phyloP scores from a whole-genome alignment of 1,139 yeast species.

The Taphrina communis region DNA sequence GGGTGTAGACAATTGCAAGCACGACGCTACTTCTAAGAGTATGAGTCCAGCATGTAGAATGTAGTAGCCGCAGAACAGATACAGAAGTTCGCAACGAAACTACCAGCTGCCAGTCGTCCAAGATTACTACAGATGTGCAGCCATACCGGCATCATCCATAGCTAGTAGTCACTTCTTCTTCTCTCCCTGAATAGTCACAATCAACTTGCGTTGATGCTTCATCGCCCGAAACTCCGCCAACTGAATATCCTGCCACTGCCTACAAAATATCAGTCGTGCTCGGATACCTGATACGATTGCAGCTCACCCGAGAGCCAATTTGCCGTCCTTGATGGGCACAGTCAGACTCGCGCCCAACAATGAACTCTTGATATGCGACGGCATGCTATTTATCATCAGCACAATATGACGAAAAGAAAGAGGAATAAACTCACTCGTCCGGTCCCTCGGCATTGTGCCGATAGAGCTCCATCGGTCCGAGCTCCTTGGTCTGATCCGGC shows the following conservation, averaged over 20 bases:
- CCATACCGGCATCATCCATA: not conserved
- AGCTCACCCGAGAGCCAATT: slow-evolving; percentile 67
- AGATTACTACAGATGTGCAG: not conserved
- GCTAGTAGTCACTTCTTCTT: slow-evolving; percentile 41
- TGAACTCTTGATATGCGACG: slow-evolving; percentile 67
- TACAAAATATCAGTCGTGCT: not conserved
- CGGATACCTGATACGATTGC: not conserved
- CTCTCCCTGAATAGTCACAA: slow-evolving; percentile 76
- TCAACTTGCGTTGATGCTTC: slow-evolving; percentile 66
- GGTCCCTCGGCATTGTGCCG: slow-evolving; percentile 72
- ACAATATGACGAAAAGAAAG: not conserved
- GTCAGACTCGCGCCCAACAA: slow-evolving; percentile 69
- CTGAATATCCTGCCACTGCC: slow-evolving; percentile 77
- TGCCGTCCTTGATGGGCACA: slow-evolving; percentile 73
- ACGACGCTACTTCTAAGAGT: no score
- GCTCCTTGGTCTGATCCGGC: slow-evolving; percentile 59
- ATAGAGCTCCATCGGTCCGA: slow-evolving; percentile 50
- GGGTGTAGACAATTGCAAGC: no score
- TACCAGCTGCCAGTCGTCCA: no score
- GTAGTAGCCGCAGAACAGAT: not conserved
- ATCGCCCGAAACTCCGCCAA: slow-evolving; percentile 72
- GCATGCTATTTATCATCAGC: slow-evolving; percentile 62
- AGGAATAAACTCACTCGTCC: slow-evolving; percentile 5
- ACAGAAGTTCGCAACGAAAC: no score
- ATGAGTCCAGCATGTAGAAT: no score